Base-by-base conservation (phyloP, 768 basidiomycete species). In the Tulasnella sp. region DNA sequence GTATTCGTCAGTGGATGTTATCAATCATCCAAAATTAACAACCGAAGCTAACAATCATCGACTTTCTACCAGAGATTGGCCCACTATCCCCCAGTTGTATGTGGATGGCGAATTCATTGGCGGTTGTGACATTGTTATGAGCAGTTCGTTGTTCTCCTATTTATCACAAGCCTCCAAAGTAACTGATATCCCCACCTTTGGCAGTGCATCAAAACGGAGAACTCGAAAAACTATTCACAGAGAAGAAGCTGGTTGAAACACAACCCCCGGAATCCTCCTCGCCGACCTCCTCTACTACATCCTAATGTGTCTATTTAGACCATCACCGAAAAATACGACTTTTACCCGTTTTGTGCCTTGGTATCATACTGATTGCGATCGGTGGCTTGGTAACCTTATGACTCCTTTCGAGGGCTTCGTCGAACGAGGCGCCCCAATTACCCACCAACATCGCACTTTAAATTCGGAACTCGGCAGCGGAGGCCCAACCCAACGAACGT, bases 191-290 rank as follows among this genome's bases (percentile, higher is more conserved):
- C 34, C 46, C 37, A 12, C 33, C 22, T 29, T 28, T 5, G 19
- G 8, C 57, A 92, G 90, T 99, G 93, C 93, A 96, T 64, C 89
- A 93, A 69, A 84, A 79, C 5, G 93, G 93, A 48, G 91, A 96
- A 66, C 73, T 99, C 6, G 89, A 93, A 62, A 73, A 75, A 22
- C 72, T 95, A 4, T 70, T 95, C 19, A 76, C 76, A 58, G 78
- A 83, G 62, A 73, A 79, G 53, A 70, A 76, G 7, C 66, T 93
- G 53, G 77, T 90, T 54, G 75, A 81, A 0, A 76, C 79, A 53
- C 61, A 62, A 25, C 15, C 7, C 24, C 9, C n/a, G 27, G 46
- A 20, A 2, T 43, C 50, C 10, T 16, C 42, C 20, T 19, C 48
- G 13, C 19, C 39, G 24, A 25, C 33, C 12, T 20, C 44, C 15